Evolutionary conservation across 2,329 filamentous ascomycete genomes (phyloP).

Genomic region (Diaporthe sp.): DNA sequence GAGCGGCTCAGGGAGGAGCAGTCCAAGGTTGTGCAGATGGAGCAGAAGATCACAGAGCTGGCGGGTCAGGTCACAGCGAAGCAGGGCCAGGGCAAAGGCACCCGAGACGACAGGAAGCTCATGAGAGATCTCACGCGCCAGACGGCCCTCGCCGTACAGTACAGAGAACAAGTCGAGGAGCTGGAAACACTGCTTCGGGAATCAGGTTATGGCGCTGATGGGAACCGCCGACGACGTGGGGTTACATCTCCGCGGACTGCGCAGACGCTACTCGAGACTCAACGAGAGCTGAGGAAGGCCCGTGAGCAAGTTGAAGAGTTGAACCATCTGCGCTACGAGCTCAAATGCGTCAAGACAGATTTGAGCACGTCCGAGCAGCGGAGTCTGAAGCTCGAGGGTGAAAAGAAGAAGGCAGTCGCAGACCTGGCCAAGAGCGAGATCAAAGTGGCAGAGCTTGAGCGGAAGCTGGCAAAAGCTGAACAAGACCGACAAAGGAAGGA

Average conservation of each 20-base stretch:
- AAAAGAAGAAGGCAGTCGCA: constrained; percentile 46
- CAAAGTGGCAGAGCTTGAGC: constrained; percentile 44
- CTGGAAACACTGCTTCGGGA: constrained; percentile 63
- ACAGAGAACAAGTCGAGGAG: constrained; percentile 68
- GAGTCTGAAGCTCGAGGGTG: constrained; percentile 49
- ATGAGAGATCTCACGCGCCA: constrained; percentile 67
- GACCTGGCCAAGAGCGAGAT: constrained; percentile 43
- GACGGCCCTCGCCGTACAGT: constrained; percentile 66
- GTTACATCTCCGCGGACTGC: constrained; percentile 61
- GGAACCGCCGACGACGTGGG: constrained; percentile 47
- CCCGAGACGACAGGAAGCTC: constrained; percentile 57
- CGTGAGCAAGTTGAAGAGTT: constrained; percentile 65
- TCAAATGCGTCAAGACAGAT: constrained; percentile 61
- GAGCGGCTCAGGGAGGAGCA: constrained; percentile 76
- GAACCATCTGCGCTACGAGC: constrained; percentile 61
- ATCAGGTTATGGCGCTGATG: constrained; percentile 44
- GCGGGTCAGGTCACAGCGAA: constrained; percentile 63
- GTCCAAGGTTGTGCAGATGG: constrained; percentile 71
- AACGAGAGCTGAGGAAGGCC: constrained; percentile 64
- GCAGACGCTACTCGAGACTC: constrained; percentile 61
- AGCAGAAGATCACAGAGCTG: constrained; percentile 70
- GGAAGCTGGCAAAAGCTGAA: constrained; percentile 38
- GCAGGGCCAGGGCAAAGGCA: constrained; percentile 49
- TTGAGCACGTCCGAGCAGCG: constrained; percentile 60
- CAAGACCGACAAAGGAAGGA: constrained; percentile 41